Evolutionary conservation across 2,329 filamentous ascomycete genomes (phyloP), one percentile per base, ranked within the genome.

Genomic region (Tolypocladium ovalisporum): DNA sequence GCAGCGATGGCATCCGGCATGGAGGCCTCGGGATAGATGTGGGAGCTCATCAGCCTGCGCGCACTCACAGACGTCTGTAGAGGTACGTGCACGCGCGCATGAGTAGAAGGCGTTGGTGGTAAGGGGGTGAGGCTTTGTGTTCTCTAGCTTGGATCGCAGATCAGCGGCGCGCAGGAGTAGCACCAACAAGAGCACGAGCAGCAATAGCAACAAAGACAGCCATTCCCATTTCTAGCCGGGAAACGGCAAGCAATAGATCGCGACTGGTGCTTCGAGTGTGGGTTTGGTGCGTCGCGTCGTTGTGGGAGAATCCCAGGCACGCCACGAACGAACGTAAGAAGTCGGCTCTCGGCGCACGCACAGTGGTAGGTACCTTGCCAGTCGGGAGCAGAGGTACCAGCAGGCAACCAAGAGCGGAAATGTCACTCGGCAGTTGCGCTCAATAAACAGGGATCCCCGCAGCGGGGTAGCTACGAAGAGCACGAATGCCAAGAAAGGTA

Each of bases 1-100:
- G 54, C 63, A 42, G 69, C 69, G 27, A 62, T 65, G 29, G 51
- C 57, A 57, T 68, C 67, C 42, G 24, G 42, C 24, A 27, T 27
- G 42, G 42, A 47, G 24, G 42, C 42, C 42, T 47, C 42, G 22
- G 42, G 17, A 19, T 63, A 62, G 22, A 56, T 59, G 58, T 66
- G 57, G 29, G 52, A 42, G 12, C 56, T 55, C 55, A 58, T 61
- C 19, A 44, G 39, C 27, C 5, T 7, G n/a, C 34, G 51, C 35
- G 51, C 17, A 10, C 6, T 27, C 13, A 17, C 42, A 15, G 9
- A 44, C 22, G 40, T 27, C 10, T 27, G 12, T 15, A 13, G 15
- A 7, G 6, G 42, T 15, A 27, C 7, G 6, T 47, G 42, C 24
- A 5, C 42, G 42, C 42, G 42, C 42, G 5, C 12, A 13, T 15